Conservation (phyloP, 2,329 filamentous ascomycete genomes). For the Xylariaceae sp. region DNA sequence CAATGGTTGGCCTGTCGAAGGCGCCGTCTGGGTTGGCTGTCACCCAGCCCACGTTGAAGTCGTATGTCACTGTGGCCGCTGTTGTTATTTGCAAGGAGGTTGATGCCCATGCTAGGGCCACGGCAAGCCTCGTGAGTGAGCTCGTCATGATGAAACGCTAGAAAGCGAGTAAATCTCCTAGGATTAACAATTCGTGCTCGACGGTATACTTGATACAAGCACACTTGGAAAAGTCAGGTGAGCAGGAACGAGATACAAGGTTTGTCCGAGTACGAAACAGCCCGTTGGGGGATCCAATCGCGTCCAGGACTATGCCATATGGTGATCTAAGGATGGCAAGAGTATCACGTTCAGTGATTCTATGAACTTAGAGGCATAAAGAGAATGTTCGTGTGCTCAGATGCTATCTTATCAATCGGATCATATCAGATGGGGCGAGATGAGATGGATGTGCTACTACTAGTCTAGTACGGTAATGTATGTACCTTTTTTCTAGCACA, state of each 20-base stretch:
- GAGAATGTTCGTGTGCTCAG: not conserved
- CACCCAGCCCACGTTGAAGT: slow-evolving; percentile 77
- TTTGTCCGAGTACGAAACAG: not conserved
- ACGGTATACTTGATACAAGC: not conserved
- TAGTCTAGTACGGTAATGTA: slow-evolving; percentile 2
- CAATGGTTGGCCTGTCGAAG: slow-evolving; percentile 70
- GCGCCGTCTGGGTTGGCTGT: slow-evolving; percentile 74
- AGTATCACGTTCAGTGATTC: not conserved
- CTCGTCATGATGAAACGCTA: slow-evolving; percentile 27
- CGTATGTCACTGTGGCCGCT: slow-evolving; percentile 60
- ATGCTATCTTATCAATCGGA: slow-evolving; percentile 33
- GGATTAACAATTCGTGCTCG: not conserved
- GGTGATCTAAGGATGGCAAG: not conserved
- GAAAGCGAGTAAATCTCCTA: not conserved
- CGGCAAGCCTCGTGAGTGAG: slow-evolving; percentile 20
- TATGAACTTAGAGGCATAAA: not conserved
- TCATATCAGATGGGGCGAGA: slow-evolving; percentile 18
- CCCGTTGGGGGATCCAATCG: not conserved
- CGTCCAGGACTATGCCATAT: not conserved
- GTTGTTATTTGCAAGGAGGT: slow-evolving; percentile 35
- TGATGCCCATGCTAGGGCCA: slow-evolving; percentile 28
- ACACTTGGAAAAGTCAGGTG: not conserved
- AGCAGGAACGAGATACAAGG: not conserved
- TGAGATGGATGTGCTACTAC: not conserved
- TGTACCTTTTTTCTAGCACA: not conserved